Base-by-base conservation (phyloP, 2,329 filamentous ascomycete species). In the Xylaria sp. region DNA sequence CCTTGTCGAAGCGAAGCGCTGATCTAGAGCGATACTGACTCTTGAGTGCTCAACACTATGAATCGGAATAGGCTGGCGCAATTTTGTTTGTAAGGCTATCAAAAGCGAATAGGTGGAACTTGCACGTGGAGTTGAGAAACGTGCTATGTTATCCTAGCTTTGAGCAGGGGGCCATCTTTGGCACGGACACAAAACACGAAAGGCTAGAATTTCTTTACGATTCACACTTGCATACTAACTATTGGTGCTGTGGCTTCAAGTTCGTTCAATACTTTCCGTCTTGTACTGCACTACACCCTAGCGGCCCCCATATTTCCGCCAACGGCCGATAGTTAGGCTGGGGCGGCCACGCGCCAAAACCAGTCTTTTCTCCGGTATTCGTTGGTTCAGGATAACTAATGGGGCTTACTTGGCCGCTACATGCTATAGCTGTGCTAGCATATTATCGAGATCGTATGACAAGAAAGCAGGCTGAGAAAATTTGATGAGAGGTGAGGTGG, bases 361-460 rank as follows among this genome's bases (percentile, higher is more conserved):
- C 17, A 62, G 59, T 23, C 38, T n/a, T 33, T 46, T 42, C 33
- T 58, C 63, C 57, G 28, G 28, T 23, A 56, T 38, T 28, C 46
- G 46, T 28, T 53, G 56, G 46, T 53, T 5, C 3, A 23, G 23
- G 23, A 23, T 28, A 36, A 31, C 49, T 23, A 56, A 65, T 54
- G 46, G 48, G 57, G 63, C 42, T 40, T 61, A 48, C 15, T 58
- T 46, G 23, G 62, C 53, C 53, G 33, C 61, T 46, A 56, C 40
- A 36, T 33, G 60, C 28, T 57, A 4, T 46, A 17, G 44, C 17
- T 53, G 4, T 23, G 6, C 10, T n/a, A 11, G 26, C 23, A 46
- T 33, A 53, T 38, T 38, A 7, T 33, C 10, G 40, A n/a, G 26
- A 63, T 66, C 65, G 65, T 66, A 66, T 63, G 65, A 66, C 46